Conservation (phyloP, 73 alveolate genomes). For the Paramecium caudatum region DNA sequence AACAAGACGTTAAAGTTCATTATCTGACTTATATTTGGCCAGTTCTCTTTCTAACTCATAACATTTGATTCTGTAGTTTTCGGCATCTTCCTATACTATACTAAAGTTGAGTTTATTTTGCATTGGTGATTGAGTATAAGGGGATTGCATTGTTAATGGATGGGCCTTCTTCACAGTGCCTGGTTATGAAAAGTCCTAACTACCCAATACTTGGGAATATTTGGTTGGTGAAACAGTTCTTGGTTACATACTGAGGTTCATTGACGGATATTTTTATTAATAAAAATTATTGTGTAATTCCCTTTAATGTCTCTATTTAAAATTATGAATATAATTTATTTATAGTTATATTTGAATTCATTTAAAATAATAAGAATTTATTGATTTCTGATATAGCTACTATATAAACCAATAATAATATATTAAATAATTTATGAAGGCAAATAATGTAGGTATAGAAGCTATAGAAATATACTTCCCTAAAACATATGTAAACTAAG, state of each 20-base stretch:
- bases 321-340: constrained; percentile 65
- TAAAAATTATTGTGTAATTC: not conserved
- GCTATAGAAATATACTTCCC: constrained; percentile 97
- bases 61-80: not conserved
- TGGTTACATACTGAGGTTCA: constrained; percentile 62
- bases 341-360: too few relatives aligned
- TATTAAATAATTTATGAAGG: constrained; percentile 4
- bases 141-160: constrained; percentile 22
- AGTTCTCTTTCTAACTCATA: constrained; percentile 40
- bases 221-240: constrained; percentile 51
- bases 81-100: constrained; percentile 49
- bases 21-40: constrained; percentile 26
- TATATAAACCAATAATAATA: constrained; percentile 1
- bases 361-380: constrained; percentile 16
- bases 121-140: constrained; percentile 14
- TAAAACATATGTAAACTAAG: constrained; percentile 91
- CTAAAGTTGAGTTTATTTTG: constrained; percentile 35
- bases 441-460: constrained; percentile 90
- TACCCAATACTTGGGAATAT: constrained; percentile 14
- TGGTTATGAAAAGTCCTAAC: constrained; percentile 17
- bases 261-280: constrained; percentile 32
- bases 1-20: constrained; percentile 57
- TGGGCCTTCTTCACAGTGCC: constrained; percentile 22
- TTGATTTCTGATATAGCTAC: constrained; percentile 21
- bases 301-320: constrained; percentile 14